Base-by-base conservation (phyloP, 495 filamentous ascomycete genomes). In the Sphaerosporella brunnea region DNA sequence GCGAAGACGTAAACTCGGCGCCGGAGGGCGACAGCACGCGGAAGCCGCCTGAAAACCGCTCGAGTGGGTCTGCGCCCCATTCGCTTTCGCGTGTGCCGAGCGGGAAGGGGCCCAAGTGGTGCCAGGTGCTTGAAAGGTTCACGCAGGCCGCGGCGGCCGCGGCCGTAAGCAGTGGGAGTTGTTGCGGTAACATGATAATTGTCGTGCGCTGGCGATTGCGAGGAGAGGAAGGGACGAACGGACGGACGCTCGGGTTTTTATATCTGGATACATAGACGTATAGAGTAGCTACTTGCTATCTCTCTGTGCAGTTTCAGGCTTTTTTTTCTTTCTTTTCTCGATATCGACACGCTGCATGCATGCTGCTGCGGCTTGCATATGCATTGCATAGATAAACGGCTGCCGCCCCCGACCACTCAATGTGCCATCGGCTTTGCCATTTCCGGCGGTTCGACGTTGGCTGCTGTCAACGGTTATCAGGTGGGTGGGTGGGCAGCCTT, bases 71-170 rank as follows among this genome's bases (percentile, higher is more conserved):
- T 11, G 21, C 40, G 19, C 9, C 11, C 40, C 40, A 43, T 43
- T 43, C 40, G 2, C 20, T 23, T 24, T 43, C n/a, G 69, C 74
- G 59, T 35, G 73, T 77, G 26, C 75, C 74, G 34, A 71, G 71
- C 55, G 72, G 70, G 53, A 78, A 78, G 4, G 75, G 75, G 4
- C 74, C 75, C 10, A 78, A 63, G 8, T 75, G 48, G 36, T 76
- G 53, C 71, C 73, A 76, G 30, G 47, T 52, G 18, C 9, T 39
- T 5, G n/a, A 39, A 15, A 39, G 5, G 16, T 39, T 21, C 8
- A 39, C 36, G n/a, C n/a, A n/a, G n/a, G n/a, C n/a, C n/a, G n/a
- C n/a, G n/a, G n/a, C n/a, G n/a, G n/a, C n/a, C n/a, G n/a, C n/a
- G n/a, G n/a, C n/a, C n/a, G n/a, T n/a, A n/a, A n/a, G n/a, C n/a